These are phyloP conservation scores for Spiraea crenata DNA, from an alignment of 331 rosid species.

Conservation along the genomic window DNA sequence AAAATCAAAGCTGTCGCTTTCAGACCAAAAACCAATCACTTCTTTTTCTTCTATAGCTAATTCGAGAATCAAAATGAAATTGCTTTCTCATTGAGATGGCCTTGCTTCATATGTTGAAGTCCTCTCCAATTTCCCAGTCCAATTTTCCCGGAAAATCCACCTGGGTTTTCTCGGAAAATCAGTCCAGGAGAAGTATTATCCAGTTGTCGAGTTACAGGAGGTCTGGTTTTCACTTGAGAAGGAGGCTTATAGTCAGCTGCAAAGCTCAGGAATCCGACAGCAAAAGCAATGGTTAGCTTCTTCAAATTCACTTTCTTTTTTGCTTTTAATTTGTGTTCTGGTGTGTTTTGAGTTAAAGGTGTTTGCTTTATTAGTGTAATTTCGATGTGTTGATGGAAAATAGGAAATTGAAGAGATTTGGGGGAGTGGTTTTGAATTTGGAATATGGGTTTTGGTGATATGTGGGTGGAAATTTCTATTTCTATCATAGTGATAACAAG, in stretches of 20 bases:
- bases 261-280: slow-evolving; percentile 54
- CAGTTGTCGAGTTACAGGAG: slow-evolving; percentile 30
- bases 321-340: not conserved
- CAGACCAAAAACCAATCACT: not conserved
- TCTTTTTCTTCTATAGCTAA: not conserved
- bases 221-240: slow-evolving; percentile 27
- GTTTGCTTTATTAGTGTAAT: not conserved
- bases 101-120: slow-evolving; percentile 51
- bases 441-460: not conserved
- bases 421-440: not conserved
- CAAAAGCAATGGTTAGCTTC: slow-evolving; percentile 66
- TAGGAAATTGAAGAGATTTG: not conserved
- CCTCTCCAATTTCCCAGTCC: slow-evolving; percentile 48
- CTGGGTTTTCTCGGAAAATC: slow-evolving; percentile 32
- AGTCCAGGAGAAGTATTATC: slow-evolving; percentile 37
- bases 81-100: slow-evolving; percentile 53
- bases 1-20: slow-evolving; percentile 27
- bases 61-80: slow-evolving; percentile 25
- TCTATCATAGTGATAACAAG: not conserved
- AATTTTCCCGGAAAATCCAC: slow-evolving; percentile 44
- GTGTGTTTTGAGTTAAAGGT: not conserved
- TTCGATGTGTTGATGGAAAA: not conserved
- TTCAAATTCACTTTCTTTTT: not conserved
- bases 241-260: slow-evolving; percentile 46
- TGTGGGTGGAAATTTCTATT: not conserved